These are phyloP conservation scores for Hypoxylon rubiginosum DNA, from an alignment of 2,329 filamentous ascomycete genomes.

Conservation along the genomic window DNA sequence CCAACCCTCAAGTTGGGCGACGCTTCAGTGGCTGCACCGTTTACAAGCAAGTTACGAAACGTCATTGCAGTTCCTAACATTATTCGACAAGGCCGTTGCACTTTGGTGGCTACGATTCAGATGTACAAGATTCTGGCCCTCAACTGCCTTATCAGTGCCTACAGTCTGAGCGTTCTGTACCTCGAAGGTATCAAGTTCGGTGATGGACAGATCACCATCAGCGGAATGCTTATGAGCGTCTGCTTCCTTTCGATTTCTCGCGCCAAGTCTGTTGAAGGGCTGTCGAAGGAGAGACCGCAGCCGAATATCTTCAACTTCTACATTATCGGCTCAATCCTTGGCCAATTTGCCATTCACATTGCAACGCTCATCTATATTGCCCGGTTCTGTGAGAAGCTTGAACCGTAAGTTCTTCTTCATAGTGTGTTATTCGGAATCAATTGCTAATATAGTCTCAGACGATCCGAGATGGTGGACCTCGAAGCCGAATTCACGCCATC, in stretches of 20 bases:
- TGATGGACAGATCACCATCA: constrained; percentile 97
- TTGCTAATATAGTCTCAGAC: constrained; percentile 55
- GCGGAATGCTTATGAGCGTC: constrained; percentile 99
- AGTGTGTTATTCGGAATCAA: background rate
- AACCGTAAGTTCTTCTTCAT: constrained; percentile 74
- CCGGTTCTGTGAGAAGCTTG: constrained; percentile 85
- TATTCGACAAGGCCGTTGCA: constrained; percentile 96
- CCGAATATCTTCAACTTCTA: constrained; percentile 99
- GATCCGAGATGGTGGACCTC: constrained; percentile 78
- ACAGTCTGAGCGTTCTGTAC: constrained; percentile 96
- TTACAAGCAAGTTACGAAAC: constrained; percentile 97
- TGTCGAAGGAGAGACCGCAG: constrained; percentile 97
- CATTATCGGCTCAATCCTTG: constrained; percentile 97
- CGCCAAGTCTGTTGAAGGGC: constrained; percentile 91
- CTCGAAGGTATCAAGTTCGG: constrained; percentile 99
- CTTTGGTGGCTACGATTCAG: constrained; percentile 96
- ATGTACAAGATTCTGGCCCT: constrained; percentile 99
- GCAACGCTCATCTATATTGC: constrained; percentile 94
- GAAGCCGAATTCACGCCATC: constrained; percentile 96
- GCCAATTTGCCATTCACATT: constrained; percentile 97
- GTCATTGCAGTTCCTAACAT: constrained; percentile 98
- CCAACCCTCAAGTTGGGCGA: constrained; percentile 97
- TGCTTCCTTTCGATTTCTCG: constrained; percentile 99
- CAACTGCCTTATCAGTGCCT: constrained; percentile 97
- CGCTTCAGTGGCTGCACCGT: constrained; percentile 95